phyloP scores from a whole-genome alignment of 192 early-diverging fungal genomes.

The Coemansia sp. region DNA sequence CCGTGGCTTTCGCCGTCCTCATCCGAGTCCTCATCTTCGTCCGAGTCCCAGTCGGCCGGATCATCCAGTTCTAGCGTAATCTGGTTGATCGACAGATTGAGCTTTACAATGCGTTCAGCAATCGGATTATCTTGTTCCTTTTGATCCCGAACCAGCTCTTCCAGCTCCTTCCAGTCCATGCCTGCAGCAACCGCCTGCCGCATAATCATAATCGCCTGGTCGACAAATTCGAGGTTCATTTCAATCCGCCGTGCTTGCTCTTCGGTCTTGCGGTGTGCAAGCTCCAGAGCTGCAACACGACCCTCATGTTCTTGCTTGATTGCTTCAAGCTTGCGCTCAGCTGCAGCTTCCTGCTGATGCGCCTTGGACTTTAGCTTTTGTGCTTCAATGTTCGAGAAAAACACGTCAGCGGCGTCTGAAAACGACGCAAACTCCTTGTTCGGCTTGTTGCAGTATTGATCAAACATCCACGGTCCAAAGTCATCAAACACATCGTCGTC shows the following conservation, averaged over 20 bases:
- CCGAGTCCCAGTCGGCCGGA: slow-evolving; percentile 60
- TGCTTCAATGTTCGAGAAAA: slow-evolving; percentile 86
- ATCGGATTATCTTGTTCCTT: slow-evolving; percentile 74
- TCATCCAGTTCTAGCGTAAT: slow-evolving; percentile 66
- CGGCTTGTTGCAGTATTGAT: slow-evolving; percentile 56
- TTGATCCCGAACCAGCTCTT: slow-evolving; percentile 83
- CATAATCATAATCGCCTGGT: slow-evolving; percentile 83
- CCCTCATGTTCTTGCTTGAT: slow-evolving; percentile 76
- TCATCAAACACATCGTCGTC: slow-evolving; percentile 63
- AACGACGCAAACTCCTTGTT: slow-evolving; percentile 73
- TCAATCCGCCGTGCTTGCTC: slow-evolving; percentile 87
- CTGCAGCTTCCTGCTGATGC: slow-evolving; percentile 69
- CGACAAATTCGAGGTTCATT: slow-evolving; percentile 77
- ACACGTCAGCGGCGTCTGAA: slow-evolving; percentile 86
- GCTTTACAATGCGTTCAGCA: slow-evolving; percentile 68
- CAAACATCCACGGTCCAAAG: slow-evolving; percentile 72
- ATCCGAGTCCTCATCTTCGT: slow-evolving; percentile 33
- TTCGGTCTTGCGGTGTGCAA: slow-evolving; percentile 66
- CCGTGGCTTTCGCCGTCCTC: slow-evolving; percentile 37
- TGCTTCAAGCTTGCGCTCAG: slow-evolving; percentile 79
- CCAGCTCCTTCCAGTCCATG: slow-evolving; percentile 97
- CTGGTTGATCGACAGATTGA: slow-evolving; percentile 80
- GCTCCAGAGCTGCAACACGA: slow-evolving; percentile 75
- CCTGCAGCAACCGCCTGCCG: slow-evolving; percentile 84
- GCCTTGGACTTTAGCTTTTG: slow-evolving; percentile 76